These are phyloP conservation scores for Fragaria iinumae DNA, from an alignment of 306 rosid species.

Conservation along the genomic window DNA sequence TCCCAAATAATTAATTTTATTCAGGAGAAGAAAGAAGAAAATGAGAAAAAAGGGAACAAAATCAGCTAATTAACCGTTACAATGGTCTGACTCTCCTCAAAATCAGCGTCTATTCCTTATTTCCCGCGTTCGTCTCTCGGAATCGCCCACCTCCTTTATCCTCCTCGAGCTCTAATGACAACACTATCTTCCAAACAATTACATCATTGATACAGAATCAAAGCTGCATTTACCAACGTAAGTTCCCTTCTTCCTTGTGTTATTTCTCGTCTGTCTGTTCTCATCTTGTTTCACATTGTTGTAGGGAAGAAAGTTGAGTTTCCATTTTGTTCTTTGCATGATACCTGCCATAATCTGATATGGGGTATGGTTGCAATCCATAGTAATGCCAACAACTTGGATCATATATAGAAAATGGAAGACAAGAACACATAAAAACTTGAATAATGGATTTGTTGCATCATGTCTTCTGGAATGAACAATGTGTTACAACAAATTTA, in stretches of 20 bases:
- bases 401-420: neutral
- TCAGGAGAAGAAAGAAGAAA: no score
- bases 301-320: neutral
- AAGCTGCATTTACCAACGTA: slow-evolving; percentile 9
- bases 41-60: neutral
- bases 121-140: slow-evolving; percentile 9
- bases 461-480: neutral
- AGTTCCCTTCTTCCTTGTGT: neutral
- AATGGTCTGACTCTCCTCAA: slow-evolving; percentile 23
- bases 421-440: neutral
- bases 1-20: no score
- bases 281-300: neutral
- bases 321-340: neutral
- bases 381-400: neutral
- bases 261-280: neutral
- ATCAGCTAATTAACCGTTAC: slow-evolving; percentile 18
- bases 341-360: neutral
- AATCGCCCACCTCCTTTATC: neutral
- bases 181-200: neutral
- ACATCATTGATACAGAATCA: neutral
- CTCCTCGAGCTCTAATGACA: slow-evolving; percentile 1
- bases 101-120: slow-evolving; percentile 3
- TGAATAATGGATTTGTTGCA: neutral
- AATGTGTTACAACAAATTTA: neutral
- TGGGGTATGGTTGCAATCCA: neutral